Evolutionary conservation across 1,139 yeast genomes (phyloP).

Genomic region (Torulaspora globosa): DNA sequence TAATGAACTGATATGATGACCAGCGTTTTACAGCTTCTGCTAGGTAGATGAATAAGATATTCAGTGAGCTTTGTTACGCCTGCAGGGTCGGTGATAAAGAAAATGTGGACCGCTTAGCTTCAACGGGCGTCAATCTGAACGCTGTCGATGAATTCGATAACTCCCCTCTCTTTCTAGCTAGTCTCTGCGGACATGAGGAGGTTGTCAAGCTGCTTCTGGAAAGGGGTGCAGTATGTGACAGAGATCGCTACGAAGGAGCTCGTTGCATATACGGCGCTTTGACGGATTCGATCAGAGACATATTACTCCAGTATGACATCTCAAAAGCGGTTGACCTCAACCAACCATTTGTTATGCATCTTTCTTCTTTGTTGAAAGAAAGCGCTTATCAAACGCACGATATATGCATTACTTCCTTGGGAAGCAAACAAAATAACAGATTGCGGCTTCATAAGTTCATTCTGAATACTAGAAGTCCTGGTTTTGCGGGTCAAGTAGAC

Average conservation of each 20-base stretch:
- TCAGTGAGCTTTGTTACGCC: conserved; percentile 51
- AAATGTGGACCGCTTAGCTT: conserved; percentile 53
- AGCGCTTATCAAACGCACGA: conserved; percentile 41
- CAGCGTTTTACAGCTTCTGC: neutral
- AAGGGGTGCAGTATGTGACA: conserved; percentile 70
- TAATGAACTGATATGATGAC: neutral
- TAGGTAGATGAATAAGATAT: conserved; percentile 19
- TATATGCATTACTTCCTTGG: conserved; percentile 34
- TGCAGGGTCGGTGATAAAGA: conserved; percentile 68
- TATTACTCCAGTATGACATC: conserved; percentile 58
- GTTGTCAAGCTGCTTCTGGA: conserved; percentile 58
- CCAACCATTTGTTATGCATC: conserved; percentile 74
- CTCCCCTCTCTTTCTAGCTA: conserved; percentile 67
- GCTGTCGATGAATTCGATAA: conserved; percentile 69
- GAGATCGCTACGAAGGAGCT: conserved; percentile 77
- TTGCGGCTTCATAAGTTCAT: conserved; percentile 40
- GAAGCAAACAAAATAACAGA: conserved; percentile 7
- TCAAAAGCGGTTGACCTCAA: conserved; percentile 62
- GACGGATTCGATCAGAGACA: conserved; percentile 57
- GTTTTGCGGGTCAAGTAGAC: conserved; percentile 28
- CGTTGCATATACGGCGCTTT: conserved; percentile 76
- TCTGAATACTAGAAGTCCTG: conserved; percentile 38
- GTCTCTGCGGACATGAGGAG: conserved; percentile 67
- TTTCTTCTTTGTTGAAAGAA: conserved; percentile 48
- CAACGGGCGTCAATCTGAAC: conserved; percentile 55